Conservation (phyloP, 345 rosid genomes). For the Kandelia obovata region DNA sequence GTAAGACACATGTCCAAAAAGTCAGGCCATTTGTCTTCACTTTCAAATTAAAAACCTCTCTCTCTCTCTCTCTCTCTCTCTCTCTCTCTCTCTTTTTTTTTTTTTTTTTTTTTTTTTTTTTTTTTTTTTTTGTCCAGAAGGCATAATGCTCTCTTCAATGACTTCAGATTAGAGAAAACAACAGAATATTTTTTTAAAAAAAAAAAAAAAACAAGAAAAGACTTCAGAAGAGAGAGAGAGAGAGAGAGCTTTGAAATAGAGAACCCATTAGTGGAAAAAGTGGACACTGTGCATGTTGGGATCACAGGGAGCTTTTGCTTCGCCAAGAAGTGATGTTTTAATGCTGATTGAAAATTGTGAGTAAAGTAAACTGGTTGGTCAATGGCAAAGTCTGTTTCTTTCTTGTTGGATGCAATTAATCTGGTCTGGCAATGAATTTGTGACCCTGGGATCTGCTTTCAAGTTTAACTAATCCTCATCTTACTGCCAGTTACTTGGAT, state of each 20-base stretch:
- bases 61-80: too few relatives aligned
- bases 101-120: too few relatives aligned
- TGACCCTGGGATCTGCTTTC: slow-evolving; percentile 29
- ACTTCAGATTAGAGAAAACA: neutral
- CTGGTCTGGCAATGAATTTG: neutral
- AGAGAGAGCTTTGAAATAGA: slow-evolving; percentile 17
- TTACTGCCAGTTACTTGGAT: neutral
- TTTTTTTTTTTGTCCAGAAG: slow-evolving; percentile 13
- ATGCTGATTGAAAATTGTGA: neutral
- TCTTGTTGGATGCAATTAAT: neutral
- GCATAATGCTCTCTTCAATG: slow-evolving; percentile 19
- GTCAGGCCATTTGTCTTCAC: slow-evolving; percentile 43
- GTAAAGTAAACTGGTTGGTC: neutral
- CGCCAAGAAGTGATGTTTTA: slow-evolving; percentile 34
- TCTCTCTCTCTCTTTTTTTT: too few relatives aligned
- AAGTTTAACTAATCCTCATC: neutral
- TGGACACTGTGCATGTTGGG: slow-evolving; percentile 20
- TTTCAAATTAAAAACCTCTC: slow-evolving; percentile 18
- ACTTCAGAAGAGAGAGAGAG: too few relatives aligned
- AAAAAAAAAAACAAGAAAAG: too few relatives aligned
- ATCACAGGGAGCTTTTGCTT: slow-evolving; percentile 31
- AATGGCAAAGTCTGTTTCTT: slow-evolving; percentile 18
- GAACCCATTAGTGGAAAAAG: slow-evolving; percentile 20
- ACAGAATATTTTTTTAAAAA: too few relatives aligned
- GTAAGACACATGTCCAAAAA: slow-evolving; percentile 20